Percentiles rank a stretch among this genome's conserved stretches.
Evolutionary conservation across 768 basidiomycete genomes (phyloP).

Genomic region (Paxillus ammoniavirescens): DNA sequence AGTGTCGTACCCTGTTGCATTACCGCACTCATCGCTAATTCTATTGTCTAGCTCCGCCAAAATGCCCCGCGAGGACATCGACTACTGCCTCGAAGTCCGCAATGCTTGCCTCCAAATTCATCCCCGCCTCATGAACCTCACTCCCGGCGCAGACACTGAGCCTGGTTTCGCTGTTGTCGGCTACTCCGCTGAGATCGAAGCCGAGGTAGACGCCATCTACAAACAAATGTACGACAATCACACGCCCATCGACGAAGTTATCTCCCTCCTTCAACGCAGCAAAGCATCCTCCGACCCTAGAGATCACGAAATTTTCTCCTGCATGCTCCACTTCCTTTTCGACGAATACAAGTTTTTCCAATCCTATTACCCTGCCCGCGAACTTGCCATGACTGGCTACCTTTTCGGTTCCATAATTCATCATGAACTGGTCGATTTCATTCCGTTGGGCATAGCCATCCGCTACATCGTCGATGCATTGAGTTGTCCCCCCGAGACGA

Average conservation of each 20-base stretch:
- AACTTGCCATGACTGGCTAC: slow-evolving; percentile 93
- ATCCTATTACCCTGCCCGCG: slow-evolving; percentile 89
- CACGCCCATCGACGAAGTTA: slow-evolving; percentile 92
- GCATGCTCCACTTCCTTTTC: slow-evolving; percentile 98
- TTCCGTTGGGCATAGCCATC: slow-evolving; percentile 93
- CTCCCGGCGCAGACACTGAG: slow-evolving; percentile 82
- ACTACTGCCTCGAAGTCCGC: slow-evolving; percentile 87
- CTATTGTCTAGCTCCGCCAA: slow-evolving; percentile 55
- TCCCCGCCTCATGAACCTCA: slow-evolving; percentile 92
- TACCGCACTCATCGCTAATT: background rate
- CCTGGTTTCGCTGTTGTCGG: slow-evolving; percentile 88
- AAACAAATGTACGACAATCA: slow-evolving; percentile 98
- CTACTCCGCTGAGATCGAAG: slow-evolving; percentile 86
- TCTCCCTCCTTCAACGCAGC: slow-evolving; percentile 80
- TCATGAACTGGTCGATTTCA: slow-evolving; percentile 87
- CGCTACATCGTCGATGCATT: slow-evolving; percentile 96
- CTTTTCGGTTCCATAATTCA: slow-evolving; percentile 97
- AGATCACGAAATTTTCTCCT: slow-evolving; percentile 97
- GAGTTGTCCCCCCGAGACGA: slow-evolving; percentile 85
- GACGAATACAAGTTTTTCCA: slow-evolving; percentile 99
- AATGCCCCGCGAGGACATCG: slow-evolving; percentile 76
- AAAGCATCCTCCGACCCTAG: slow-evolving; percentile 79
- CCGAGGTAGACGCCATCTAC: slow-evolving; percentile 93
- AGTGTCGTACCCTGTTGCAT: slow-evolving; percentile 24
- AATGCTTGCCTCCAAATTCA: slow-evolving; percentile 93